Evolutionary conservation across 805 yeast genomes (phyloP).

Genomic region (Pichia cabralensis): DNA sequence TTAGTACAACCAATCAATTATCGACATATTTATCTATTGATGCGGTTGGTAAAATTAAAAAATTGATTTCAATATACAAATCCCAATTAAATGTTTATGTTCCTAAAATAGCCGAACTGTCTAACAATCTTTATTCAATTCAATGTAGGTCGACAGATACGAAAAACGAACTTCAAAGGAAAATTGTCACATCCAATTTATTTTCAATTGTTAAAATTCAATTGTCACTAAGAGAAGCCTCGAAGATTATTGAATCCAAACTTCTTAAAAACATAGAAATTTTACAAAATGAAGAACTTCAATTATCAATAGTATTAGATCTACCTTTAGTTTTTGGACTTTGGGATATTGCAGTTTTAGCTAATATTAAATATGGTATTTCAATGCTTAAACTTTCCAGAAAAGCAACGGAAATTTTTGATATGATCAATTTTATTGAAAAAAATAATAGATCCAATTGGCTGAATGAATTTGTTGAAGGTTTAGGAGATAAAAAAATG

Average conservation of each 20-base stretch:
- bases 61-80: slow-evolving; percentile 15
- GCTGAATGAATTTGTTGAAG: slow-evolving; percentile 47
- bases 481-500: slow-evolving; percentile 19
- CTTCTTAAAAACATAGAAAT: slow-evolving; percentile 22
- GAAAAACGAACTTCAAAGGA: slow-evolving; percentile 23
- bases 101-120: slow-evolving; percentile 25
- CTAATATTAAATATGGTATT: slow-evolving; percentile 47
- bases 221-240: slow-evolving; percentile 27
- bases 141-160: slow-evolving; percentile 29
- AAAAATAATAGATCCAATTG: slow-evolving; percentile 45
- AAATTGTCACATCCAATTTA: slow-evolving; percentile 26
- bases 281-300: slow-evolving; percentile 25
- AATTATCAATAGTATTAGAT: slow-evolving; percentile 39
- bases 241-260: slow-evolving; percentile 23
- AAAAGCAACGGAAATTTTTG: slow-evolving; percentile 47
- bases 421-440: slow-evolving; percentile 49
- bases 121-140: slow-evolving; percentile 27
- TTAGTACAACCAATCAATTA: slow-evolving; percentile 20
- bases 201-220: slow-evolving; percentile 30
- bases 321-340: slow-evolving; percentile 65
- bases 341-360: slow-evolving; percentile 49
- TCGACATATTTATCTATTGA: slow-evolving; percentile 18
- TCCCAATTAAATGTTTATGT: slow-evolving; percentile 16
- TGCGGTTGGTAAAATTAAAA: slow-evolving; percentile 17
- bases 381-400: slow-evolving; percentile 28